phyloP scores from a whole-genome alignment of 192 early-diverging fungal genomes.

The Backusella parvicylindrica region DNA sequence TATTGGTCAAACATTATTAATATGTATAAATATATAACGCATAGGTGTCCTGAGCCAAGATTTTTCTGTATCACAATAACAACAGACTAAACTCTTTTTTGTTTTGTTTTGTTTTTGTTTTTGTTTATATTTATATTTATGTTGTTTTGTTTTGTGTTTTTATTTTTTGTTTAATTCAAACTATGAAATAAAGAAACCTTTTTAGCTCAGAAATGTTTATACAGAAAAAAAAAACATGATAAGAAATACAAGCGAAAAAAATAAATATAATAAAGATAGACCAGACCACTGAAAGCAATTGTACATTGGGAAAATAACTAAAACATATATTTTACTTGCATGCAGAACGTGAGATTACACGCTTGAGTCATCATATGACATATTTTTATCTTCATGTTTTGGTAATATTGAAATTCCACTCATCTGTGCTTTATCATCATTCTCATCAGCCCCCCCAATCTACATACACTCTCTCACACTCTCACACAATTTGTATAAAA shows the following conservation, averaged over 20 bases:
- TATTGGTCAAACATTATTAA: slow-evolving; percentile 2
- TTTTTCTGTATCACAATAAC: not conserved
- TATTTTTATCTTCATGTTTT: slow-evolving; percentile 2
- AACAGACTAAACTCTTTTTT: not conserved
- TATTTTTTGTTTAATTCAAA: not conserved
- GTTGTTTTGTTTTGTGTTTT: not conserved
- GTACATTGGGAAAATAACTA: slow-evolving; percentile 1
- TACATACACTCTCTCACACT: not conserved
- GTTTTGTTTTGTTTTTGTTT: not conserved
- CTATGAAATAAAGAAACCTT: not conserved
- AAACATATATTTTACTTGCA: not conserved
- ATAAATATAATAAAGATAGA: no score
- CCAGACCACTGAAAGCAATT: not conserved
- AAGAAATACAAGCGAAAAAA: not conserved
- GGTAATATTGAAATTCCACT: slow-evolving; percentile 5
- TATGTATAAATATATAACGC: not conserved
- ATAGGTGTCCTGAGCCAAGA: not conserved
- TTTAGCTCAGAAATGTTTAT: not conserved
- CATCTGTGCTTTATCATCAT: not conserved
- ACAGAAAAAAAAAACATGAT: not conserved
- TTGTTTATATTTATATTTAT: not conserved
- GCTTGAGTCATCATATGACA: not conserved
- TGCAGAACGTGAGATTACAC: slow-evolving; percentile 1
- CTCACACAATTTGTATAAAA: not conserved
- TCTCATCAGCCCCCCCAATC: not conserved